A percentile compares a stretch with the other conserved stretches of the same genome.
phyloP scores from a whole-genome alignment of 73 alveolate species.

The Blepharisma japonicum region DNA sequence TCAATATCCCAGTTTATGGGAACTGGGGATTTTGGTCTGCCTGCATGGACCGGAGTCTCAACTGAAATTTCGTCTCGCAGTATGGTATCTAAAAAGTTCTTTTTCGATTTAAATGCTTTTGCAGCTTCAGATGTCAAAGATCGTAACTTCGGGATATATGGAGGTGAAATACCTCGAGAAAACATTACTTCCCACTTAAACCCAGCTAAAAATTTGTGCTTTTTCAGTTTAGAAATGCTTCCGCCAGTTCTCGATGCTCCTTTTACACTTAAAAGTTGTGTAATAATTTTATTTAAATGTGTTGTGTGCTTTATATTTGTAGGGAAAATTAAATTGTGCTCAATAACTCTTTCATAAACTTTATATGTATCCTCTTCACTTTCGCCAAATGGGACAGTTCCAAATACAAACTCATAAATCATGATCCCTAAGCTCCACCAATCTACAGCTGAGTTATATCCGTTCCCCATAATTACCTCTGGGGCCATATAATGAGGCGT shows the following conservation, averaged over 20 bases:
- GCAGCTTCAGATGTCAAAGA: background rate
- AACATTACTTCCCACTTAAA: constrained; percentile 30
- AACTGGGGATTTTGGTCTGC: background rate
- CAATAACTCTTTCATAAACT: constrained; percentile 44
- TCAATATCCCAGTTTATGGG: constrained; percentile 24
- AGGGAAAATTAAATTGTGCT: constrained; percentile 42
- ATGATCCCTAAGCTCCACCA: constrained; percentile 61
- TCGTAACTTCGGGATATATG: constrained; percentile 1
- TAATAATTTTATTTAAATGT: background rate
- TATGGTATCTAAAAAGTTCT: background rate
- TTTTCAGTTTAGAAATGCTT: background rate
- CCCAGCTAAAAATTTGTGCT: constrained; percentile 12
- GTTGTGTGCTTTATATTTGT: background rate
- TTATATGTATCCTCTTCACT: constrained; percentile 55
- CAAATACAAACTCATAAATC: constrained; percentile 51
- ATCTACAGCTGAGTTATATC: constrained; percentile 54
- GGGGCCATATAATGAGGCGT: constrained; percentile 73
- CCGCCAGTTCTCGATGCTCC: background rate
- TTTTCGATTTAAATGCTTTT: constrained; percentile 4
- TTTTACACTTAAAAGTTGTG: background rate
- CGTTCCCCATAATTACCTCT: constrained; percentile 58
- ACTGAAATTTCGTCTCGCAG: background rate
- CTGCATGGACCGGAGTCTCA: background rate
- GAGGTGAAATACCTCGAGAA: background rate
- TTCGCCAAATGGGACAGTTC: constrained; percentile 61